Base-by-base conservation (phyloP, 169 alveolate genomes). In the Haemoproteus tartakovskyi region DNA sequence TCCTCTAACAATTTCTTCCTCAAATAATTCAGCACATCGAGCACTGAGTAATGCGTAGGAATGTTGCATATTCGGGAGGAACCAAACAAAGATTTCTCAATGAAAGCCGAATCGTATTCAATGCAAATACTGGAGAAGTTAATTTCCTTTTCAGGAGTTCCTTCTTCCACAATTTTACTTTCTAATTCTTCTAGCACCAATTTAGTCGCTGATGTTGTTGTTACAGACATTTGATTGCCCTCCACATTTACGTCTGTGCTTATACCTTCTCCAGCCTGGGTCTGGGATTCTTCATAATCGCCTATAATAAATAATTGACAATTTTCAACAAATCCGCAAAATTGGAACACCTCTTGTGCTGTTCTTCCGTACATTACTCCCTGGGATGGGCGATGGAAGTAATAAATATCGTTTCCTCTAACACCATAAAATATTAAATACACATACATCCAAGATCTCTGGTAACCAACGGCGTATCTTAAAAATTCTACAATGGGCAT, bases 391-490 rank as follows among this genome's bases (percentile, higher is more conserved):
- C 59, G 62, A 57, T 74, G 54, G 43, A 74, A 36, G 12, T 57
- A 18, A 30, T 43, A 45, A n/a, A 30, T 74, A 45, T 74, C 78
- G 24, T 38, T 45, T n/a, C 48, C 78, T 48, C 59, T 74, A 9
- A 56, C 51, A 16, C 54, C 45, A 40, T 74, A 74, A 18, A 74
- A 74, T 14, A 45, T 27, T 0, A 74, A 40, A 40, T 29, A 74
- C 46, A 57, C 59, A 57, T 74, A 74, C 24, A 74, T 74, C 84
- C 84, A 74, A 14, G 48, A 43, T 74, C 84, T 60, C 46, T 74
- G 84, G 40, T 74, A 74, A 6, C 84, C 84, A 45, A 74, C 30
- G 19, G 47, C 47, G 45, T 24, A 74, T 29, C 78, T 46, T 43
- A 74, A 37, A 14, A 74, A 59, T 21, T 74, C 78, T 12, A 41